These are phyloP conservation scores for Pinus tabuliformis DNA, from an alignment of 75 land plant genomes.

Conservation along the genomic window DNA sequence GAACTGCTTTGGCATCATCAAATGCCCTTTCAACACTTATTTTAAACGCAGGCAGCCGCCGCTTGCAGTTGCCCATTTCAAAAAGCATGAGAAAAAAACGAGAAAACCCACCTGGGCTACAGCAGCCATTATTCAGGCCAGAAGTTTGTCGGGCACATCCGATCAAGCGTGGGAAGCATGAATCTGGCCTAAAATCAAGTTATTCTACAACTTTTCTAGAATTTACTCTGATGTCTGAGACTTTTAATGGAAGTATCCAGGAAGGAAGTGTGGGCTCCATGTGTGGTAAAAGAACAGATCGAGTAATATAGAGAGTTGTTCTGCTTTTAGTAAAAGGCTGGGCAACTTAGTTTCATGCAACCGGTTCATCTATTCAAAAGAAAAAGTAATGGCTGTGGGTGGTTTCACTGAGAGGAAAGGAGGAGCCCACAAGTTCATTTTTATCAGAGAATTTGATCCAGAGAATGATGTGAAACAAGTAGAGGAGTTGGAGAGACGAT, in stretches of 20 bases:
- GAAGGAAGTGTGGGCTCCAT: too few species aligned
- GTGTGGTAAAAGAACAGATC: background rate
- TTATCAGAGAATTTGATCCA: slow-evolving; percentile 31
- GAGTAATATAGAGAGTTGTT: background rate
- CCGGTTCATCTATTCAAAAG: background rate
- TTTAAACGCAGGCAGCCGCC: slow-evolving; percentile 1
- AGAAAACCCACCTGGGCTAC: background rate
- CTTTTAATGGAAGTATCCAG: too few species aligned
- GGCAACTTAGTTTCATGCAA: background rate
- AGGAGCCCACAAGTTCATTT: background rate
- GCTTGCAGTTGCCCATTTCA: background rate
- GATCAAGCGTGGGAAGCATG: background rate
- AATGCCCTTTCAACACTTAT: background rate
- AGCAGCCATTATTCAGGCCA: background rate
- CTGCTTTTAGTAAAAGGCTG: background rate
- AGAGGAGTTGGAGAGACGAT: slow-evolving; percentile 43
- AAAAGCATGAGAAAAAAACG: background rate
- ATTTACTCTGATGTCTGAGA: too few species aligned
- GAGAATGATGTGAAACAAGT: slow-evolving; percentile 25
- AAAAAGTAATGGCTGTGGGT: background rate
- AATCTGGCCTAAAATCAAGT: background rate
- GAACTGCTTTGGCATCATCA: background rate
- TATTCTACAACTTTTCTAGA: too few species aligned
- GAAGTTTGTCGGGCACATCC: background rate
- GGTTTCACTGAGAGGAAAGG: background rate